phyloP scores from a whole-genome alignment of 345 rosid genomes.

The Aquilaria malaccensis region DNA sequence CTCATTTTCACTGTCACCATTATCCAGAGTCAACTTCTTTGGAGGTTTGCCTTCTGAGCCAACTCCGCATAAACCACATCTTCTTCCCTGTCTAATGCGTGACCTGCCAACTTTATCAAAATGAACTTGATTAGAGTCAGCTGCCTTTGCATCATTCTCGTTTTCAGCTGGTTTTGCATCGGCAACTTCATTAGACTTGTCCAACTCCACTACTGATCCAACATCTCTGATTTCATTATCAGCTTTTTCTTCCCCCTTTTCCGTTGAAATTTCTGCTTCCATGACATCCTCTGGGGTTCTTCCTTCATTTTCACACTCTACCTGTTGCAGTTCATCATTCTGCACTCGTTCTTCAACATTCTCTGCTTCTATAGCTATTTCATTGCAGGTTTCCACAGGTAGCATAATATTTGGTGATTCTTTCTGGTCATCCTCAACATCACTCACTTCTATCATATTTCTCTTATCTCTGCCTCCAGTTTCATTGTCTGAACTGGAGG shows the following conservation, averaged over 20 bases:
- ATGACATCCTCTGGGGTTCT: constrained; percentile 16
- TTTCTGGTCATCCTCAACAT: constrained; percentile 24
- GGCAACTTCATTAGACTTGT: not conserved
- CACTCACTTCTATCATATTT: constrained; percentile 18
- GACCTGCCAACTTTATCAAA: constrained; percentile 30
- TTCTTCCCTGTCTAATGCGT: constrained; percentile 65
- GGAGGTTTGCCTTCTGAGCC: constrained; percentile 95
- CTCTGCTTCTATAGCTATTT: constrained; percentile 18
- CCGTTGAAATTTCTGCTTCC: constrained; percentile 17
- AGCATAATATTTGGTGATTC: constrained; percentile 17
- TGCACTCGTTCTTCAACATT: constrained; percentile 19
- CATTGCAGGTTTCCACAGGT: constrained; percentile 20
- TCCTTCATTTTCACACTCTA: constrained; percentile 17
- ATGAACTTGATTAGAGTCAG: constrained; percentile 23
- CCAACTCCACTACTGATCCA: constrained; percentile 15
- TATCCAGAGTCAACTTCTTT: constrained; percentile 60
- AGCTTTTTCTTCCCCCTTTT: constrained; percentile 28
- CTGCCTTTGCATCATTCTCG: constrained; percentile 23
- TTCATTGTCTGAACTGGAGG: constrained; percentile 13
- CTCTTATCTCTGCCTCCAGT: constrained; percentile 15
- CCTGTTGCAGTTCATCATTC: constrained; percentile 11
- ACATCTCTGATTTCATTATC: constrained; percentile 22
- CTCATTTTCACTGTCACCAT: constrained; percentile 69
- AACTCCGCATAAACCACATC: constrained; percentile 93
- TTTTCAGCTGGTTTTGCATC: constrained; percentile 32